Base-by-base conservation (phyloP, 495 filamentous ascomycete genomes). In the Chlorociboria aeruginascens region DNA sequence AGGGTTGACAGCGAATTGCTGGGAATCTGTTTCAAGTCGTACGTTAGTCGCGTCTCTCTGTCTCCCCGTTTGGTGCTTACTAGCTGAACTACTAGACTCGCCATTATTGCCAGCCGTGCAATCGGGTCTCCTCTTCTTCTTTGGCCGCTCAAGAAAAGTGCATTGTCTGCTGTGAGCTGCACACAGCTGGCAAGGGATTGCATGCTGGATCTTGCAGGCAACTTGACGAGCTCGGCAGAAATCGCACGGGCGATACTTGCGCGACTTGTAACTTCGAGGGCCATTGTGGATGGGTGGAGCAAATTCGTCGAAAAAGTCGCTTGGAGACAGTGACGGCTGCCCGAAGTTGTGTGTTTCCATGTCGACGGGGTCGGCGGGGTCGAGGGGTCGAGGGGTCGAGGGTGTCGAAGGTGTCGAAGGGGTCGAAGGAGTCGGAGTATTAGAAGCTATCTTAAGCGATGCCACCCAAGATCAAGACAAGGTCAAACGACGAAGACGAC, bases 111-210 rank as follows among this genome's bases (percentile, higher is more conserved):
- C 30, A 1, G 36, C 28, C 13, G 47, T 28, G 10, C 43, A 48
- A 46, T 55, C 54, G n/a, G 50, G 53, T 31, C 57, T 50, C 39
- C 53, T 41, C 43, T 56, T 60, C 50, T 56, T 56, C 48, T 56
- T 56, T 17, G 57, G 57, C 33, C 51, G 57, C 34, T 64, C 60
- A 13, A 64, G 49, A 43, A 64, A 66, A 13, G 62, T 66, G 45
- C 63, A 66, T 30, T 62, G 46, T 34, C 59, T 54, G 30, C 57
- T 50, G 49, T 61, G 56, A 49, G 59, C 50, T 3, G 60, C 38
- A 43, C 63, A 66, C 30, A 64, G 55, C 33, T 56, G 50, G 45
- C 63, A 66, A 20, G 58, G 62, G 7, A 53, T 48, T 29, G 52
- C 41, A 8, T 48, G 49, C 16, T 60, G 54, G 14, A 60, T 60